Conservation (phyloP, 2,329 filamentous ascomycete genomes). For the Didymella keratinophila region DNA sequence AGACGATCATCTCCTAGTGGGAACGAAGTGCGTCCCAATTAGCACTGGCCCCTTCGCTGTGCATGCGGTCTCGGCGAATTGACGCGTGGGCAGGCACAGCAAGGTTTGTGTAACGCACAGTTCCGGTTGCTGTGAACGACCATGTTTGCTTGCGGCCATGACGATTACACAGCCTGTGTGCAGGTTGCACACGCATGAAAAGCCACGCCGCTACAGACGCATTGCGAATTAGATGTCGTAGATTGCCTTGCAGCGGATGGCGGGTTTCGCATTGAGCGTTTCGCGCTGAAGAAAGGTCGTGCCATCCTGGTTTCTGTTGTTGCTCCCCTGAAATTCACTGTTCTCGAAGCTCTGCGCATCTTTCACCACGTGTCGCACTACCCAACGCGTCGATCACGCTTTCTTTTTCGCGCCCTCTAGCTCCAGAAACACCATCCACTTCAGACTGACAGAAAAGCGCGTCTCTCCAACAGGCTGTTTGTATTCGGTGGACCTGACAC, state of each 20-base stretch:
- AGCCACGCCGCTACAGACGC: conserved; percentile 10
- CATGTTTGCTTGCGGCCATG: conserved; percentile 17
- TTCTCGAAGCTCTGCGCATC: conserved; percentile 16
- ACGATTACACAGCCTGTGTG: conserved; percentile 13
- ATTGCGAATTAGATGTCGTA: conserved; percentile 17
- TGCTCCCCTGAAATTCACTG: conserved; percentile 19
- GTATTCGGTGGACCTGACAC: conserved; percentile 13
- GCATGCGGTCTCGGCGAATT: conserved; percentile 22
- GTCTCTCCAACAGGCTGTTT: conserved; percentile 1
- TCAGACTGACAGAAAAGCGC: background rate
- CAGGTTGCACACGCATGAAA: conserved; percentile 9
- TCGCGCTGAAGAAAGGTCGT: conserved; percentile 19
- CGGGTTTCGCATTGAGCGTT: conserved; percentile 23
- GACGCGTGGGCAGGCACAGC: conserved; percentile 10
- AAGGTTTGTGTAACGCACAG: conserved; percentile 3
- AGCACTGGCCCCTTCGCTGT: conserved; percentile 21
- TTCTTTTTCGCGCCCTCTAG: conserved; percentile 1
- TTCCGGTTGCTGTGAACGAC: conserved; percentile 15
- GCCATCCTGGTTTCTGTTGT: conserved; percentile 16
- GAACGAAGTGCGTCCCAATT: conserved; percentile 18
- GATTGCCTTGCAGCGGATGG: conserved; percentile 16
- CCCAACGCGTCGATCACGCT: conserved; percentile 6
- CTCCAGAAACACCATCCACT: conserved; percentile 1
- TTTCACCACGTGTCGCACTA: conserved; percentile 16
- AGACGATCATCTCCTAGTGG: conserved; percentile 28